Evolutionary conservation across 768 basidiomycete genomes (phyloP).

Genomic region (Cystofilobasidium bisporidii): DNA sequence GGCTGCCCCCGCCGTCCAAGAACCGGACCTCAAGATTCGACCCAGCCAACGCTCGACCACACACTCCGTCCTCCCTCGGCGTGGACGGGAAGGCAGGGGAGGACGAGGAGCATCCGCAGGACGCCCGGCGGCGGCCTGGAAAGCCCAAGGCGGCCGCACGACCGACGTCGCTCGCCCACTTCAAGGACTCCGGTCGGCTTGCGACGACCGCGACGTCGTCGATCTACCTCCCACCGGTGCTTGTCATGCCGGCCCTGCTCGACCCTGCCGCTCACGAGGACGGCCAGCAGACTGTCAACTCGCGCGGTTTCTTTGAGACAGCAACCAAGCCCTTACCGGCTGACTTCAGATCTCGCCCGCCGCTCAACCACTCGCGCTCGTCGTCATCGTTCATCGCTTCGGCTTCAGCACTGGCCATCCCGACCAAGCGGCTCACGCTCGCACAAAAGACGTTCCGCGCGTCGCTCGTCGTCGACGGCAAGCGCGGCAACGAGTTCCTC

Average conservation of each 20-base stretch:
- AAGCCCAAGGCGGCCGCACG: constrained; percentile 1
- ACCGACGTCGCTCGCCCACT: constrained; percentile 25
- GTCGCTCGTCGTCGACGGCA: constrained; percentile 26
- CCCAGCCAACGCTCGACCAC: constrained; percentile 18
- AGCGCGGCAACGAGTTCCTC: constrained; percentile 19
- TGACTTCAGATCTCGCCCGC: constrained; percentile 7
- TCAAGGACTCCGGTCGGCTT: constrained; percentile 13
- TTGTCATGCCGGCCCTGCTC: constrained; percentile 27
- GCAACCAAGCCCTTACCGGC: constrained; percentile 20
- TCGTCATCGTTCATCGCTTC: constrained; percentile 23
- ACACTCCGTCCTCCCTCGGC: neutral
- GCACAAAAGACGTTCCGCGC: constrained; percentile 28
- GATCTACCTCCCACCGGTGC: constrained; percentile 23
- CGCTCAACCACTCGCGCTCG: constrained; percentile 7
- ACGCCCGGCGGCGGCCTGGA: constrained; percentile 11
- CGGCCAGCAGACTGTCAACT: neutral
- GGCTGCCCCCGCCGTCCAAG: constrained; percentile 19
- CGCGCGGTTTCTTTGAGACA: constrained; percentile 14
- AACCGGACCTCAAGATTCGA: constrained; percentile 24
- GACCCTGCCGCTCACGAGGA: constrained; percentile 4
- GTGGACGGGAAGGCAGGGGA: neutral
- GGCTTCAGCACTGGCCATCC: constrained; percentile 9
- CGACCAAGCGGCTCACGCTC: constrained; percentile 11
- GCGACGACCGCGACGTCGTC: constrained; percentile 24
- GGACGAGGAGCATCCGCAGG: constrained; percentile 4